Percentiles rank a stretch among this genome's conserved stretches.
phyloP scores from a whole-genome alignment of 176 grass and related monocot genomes.

The Chrysopogon serrulatus region DNA sequence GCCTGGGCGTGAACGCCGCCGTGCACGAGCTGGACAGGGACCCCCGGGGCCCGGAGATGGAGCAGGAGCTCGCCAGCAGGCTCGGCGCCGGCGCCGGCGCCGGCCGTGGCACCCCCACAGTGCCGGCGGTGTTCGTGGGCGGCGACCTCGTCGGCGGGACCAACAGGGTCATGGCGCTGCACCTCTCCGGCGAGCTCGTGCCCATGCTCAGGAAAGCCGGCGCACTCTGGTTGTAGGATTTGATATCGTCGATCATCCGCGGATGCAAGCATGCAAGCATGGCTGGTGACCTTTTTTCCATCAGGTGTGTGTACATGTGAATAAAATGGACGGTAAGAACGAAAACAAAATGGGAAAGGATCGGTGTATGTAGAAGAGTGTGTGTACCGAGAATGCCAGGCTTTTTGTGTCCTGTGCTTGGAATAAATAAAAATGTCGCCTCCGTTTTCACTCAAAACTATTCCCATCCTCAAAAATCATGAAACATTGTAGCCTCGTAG shows the following conservation, averaged over 20 bases:
- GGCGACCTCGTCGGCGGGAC: constrained; percentile 41
- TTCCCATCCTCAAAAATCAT: no score
- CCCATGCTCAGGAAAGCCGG: constrained; percentile 54
- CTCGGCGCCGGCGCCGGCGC: constrained; percentile 3
- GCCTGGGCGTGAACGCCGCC: constrained; percentile 45
- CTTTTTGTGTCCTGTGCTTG: no score
- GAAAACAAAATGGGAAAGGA: neutral
- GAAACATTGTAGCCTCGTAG: no score
- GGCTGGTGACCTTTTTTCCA: neutral
- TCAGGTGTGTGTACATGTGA: neutral
- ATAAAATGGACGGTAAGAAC: neutral
- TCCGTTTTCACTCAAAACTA: no score
- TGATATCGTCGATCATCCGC: neutral
- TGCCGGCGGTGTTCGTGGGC: constrained; percentile 51
- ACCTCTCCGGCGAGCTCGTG: constrained; percentile 51
- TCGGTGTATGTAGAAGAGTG: neutral
- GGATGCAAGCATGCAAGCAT: neutral
- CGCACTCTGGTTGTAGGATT: constrained; percentile 41
- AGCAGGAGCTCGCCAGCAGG: constrained; percentile 44
- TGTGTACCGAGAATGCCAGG: neutral
- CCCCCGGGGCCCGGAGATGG: constrained; percentile 45
- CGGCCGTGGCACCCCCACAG: neutral
- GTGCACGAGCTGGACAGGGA: constrained; percentile 66
- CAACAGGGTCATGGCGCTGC: constrained; percentile 43
- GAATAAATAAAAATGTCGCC: no score